Conservation (phyloP, 495 filamentous ascomycete species). For the Staphylotrichum longicolle region DNA sequence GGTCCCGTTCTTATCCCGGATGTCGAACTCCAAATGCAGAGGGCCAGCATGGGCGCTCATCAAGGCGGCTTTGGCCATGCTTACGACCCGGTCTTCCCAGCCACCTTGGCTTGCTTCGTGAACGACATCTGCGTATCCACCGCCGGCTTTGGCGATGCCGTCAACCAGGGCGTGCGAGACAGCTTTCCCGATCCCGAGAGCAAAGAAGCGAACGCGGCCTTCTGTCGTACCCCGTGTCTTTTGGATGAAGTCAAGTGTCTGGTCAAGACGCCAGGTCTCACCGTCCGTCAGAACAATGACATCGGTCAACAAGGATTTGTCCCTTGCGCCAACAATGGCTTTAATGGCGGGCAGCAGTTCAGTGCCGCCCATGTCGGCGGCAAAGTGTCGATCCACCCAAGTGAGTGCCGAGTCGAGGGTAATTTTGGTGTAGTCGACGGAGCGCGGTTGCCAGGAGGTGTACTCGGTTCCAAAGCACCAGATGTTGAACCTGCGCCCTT, state of each 20-base stretch:
- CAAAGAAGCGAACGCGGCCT: constrained; percentile 23
- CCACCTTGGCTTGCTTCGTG: constrained; percentile 14
- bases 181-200: constrained; percentile 18
- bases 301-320: constrained; percentile 13
- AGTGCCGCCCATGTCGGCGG: constrained; percentile 20
- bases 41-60: constrained; percentile 21
- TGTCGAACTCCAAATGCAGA: constrained; percentile 10
- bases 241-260: constrained; percentile 18
- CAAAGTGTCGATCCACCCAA: constrained; percentile 10
- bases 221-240: constrained; percentile 9
- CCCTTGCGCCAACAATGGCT: constrained; percentile 11
- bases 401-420: constrained; percentile 7
- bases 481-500: constrained; percentile 20
- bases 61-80: constrained; percentile 23
- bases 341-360: constrained; percentile 21
- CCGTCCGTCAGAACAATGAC: constrained; percentile 24
- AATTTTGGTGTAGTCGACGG: constrained; percentile 16
- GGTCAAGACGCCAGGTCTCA: constrained; percentile 19
- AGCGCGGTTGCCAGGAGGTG: constrained; percentile 12
- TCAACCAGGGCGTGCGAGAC: constrained; percentile 26
- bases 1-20: neutral
- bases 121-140: constrained; percentile 24
- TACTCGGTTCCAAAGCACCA: constrained; percentile 23
- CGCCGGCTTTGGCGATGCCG: constrained; percentile 23
- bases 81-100: constrained; percentile 25